Conservation (phyloP, 306 rosid species). For the Pterocarpus macrocarpus region DNA sequence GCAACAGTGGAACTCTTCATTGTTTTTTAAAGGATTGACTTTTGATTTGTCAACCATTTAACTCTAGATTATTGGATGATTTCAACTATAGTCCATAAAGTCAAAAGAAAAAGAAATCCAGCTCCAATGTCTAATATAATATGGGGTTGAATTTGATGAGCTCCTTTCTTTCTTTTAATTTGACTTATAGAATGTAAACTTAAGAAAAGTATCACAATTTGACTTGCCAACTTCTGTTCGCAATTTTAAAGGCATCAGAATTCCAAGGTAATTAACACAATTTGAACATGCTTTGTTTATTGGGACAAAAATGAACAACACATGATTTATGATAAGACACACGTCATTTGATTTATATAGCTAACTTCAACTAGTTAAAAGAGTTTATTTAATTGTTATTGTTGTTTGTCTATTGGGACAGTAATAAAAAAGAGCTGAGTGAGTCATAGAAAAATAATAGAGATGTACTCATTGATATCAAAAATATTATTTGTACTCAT, state of each 20-base stretch:
- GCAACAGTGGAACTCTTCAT: not conserved
- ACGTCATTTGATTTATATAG: not conserved
- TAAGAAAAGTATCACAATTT: not conserved
- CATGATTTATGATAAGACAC: not conserved
- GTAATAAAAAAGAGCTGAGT: no score
- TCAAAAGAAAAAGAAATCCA: conserved; percentile 33
- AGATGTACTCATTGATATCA: no score
- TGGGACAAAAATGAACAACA: not conserved
- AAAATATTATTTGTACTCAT: no score
- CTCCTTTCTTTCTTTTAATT: not conserved
- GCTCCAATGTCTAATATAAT: conserved; percentile 28
- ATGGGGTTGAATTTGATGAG: conserved; percentile 31
- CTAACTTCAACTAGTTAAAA: no score
- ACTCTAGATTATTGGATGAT: conserved; percentile 27
- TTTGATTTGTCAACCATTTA: conserved; percentile 42
- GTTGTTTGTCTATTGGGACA: no score
- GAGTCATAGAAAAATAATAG: no score
- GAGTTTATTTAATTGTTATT: not conserved
- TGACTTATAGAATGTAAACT: conserved; percentile 28
- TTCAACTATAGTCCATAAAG: conserved; percentile 21
- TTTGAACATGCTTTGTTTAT: not conserved
- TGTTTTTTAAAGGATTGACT: conserved; percentile 37
- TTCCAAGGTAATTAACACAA: conserved; percentile 13
- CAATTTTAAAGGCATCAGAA: conserved; percentile 24
- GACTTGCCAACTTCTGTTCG: not conserved